Percentiles rank a stretch among this genome's conserved stretches.
Conservation (phyloP, 2,329 filamentous ascomycete species). For the Neofusicoccum sp. region DNA sequence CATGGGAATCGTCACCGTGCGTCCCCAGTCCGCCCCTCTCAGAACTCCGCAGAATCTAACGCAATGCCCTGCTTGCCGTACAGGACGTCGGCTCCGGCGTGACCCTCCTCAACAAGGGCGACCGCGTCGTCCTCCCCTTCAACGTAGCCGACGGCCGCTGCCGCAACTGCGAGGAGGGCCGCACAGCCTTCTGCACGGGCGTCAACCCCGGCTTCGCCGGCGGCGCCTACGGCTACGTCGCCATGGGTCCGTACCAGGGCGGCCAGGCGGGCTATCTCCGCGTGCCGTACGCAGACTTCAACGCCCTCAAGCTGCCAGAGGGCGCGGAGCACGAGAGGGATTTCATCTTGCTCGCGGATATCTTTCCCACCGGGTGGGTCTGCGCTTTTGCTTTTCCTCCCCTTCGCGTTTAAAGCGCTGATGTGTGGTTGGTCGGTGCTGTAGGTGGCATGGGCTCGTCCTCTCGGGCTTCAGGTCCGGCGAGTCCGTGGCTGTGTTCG, state of each 20-base stretch:
- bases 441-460: slow-evolving; percentile 50
- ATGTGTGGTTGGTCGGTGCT: no score
- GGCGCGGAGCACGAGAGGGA: slow-evolving; percentile 65
- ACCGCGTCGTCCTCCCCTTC: slow-evolving; percentile 67
- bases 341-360: slow-evolving; percentile 57
- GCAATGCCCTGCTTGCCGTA: not conserved
- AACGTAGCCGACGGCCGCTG: slow-evolving; percentile 67
- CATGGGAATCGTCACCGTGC: slow-evolving; percentile 56
- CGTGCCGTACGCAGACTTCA: slow-evolving; percentile 69
- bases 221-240: slow-evolving; percentile 64
- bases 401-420: no score
- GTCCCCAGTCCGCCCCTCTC: not conserved
- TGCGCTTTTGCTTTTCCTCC: no score
- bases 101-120: slow-evolving; percentile 63
- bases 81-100: slow-evolving; percentile 60
- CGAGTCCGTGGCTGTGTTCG: slow-evolving; percentile 66
- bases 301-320: slow-evolving; percentile 62
- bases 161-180: slow-evolving; percentile 65
- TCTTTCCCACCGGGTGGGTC: slow-evolving; percentile 55
- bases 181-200: slow-evolving; percentile 67
- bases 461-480: slow-evolving; percentile 63
- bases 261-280: slow-evolving; percentile 67
- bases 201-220: slow-evolving; percentile 64
- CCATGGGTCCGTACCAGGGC: slow-evolving; percentile 59
- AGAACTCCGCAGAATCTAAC: not conserved